Evolutionary conservation across 257 asterid species (phyloP), one percentile per base, ranked within the genome.

Genomic region (Solanum rostratum): DNA sequence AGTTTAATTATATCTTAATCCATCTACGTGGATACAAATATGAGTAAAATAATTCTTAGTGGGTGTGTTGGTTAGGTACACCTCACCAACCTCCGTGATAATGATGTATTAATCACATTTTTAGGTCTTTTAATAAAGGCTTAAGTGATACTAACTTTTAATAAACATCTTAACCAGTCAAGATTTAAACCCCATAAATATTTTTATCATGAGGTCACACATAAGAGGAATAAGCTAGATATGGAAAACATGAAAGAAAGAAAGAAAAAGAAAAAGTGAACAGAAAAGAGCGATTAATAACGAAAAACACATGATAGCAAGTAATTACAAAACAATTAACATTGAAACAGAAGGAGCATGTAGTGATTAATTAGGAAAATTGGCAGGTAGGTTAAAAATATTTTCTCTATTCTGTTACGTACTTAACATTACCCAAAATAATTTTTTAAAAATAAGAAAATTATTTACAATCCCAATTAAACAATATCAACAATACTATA

Each of bases 21-120:
- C 29, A 39, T 49, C 45, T 41, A 55, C 88, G 89, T 85, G 37
- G 81, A 20, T 57, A 20, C 45, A 46, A 50, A 80, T 79, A 80
- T 41, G 41, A 82, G 10, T 63, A 37, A 45, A 60, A 29, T 46
- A 30, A 37, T 68, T 41, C n/a, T 37, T 74, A 84, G 87, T 83
- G 79, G 52, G 50, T 78, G 65, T 16, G 88, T 83, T 66, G 89
- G 90, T 82, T 60, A 49, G 81, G 81, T 76, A 53, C 3, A 33
- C 83, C 87, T 88, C 90, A 87, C 93, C 90, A 83, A 90, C 86
- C 90, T 59, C 70, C 6, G 71, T 70, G 73, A 79, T 80, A 83
- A 86, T 83, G 80, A 88, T 85, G 63, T 39, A 57, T 55, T 57
- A 81, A 24, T 74, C 59, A 46, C 81, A 24, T 74, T 46, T 74